Conservation (phyloP, 2,329 filamentous ascomycete species). For the Leptosphaerulina australis region DNA sequence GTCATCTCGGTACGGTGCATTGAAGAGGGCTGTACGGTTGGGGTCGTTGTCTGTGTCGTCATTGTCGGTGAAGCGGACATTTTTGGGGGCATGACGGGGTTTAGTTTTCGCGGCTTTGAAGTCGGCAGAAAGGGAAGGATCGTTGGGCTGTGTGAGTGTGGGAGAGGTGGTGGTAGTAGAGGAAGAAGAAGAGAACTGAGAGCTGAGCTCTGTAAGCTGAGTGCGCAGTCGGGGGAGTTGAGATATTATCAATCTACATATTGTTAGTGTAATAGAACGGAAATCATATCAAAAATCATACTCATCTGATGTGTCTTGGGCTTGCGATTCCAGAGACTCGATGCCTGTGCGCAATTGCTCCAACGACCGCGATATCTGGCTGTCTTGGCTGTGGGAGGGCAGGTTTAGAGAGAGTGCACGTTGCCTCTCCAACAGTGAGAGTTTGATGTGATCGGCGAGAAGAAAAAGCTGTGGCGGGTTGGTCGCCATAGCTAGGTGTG, state of each 20-base stretch:
- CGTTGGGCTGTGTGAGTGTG: constrained; percentile 53
- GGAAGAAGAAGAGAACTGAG: constrained; percentile 69
- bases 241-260: constrained; percentile 50
- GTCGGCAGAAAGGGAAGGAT: constrained; percentile 46
- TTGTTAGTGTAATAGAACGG: constrained; percentile 3
- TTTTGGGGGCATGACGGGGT: constrained; percentile 61
- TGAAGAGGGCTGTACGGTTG: constrained; percentile 63
- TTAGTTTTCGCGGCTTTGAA: constrained; percentile 48
- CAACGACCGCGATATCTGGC: constrained; percentile 85
- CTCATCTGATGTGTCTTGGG: constrained; percentile 66
- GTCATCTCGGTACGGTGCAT: constrained; percentile 71
- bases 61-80: constrained; percentile 82
- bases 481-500: constrained; percentile 40
- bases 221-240: constrained; percentile 71
- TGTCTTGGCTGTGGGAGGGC: constrained; percentile 80
- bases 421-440: constrained; percentile 90
- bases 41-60: constrained; percentile 52
- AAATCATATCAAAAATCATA: constrained; percentile 27
- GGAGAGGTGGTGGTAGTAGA: constrained; percentile 41
- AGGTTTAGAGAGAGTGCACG: constrained; percentile 82
- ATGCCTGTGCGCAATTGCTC: constrained; percentile 86
- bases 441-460: constrained; percentile 94
- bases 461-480: constrained; percentile 80
- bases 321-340: constrained; percentile 67
- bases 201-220: constrained; percentile 76